phyloP scores from a whole-genome alignment of 176 grass and related monocot genomes.

The Cocos nucifera region DNA sequence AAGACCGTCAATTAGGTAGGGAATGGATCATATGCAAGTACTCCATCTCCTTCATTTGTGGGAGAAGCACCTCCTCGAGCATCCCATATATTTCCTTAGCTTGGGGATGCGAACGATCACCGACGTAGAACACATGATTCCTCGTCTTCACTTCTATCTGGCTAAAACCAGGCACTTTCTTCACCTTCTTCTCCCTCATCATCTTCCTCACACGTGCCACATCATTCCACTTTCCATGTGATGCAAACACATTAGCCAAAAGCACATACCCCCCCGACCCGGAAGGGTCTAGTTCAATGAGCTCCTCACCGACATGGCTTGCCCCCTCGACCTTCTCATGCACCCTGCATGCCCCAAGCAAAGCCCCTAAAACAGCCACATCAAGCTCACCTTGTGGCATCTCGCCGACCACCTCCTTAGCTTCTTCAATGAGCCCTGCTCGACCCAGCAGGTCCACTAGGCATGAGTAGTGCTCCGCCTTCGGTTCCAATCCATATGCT shows the following conservation, averaged over 20 bases:
- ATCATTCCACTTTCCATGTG: conserved; percentile 24
- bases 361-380: conserved; percentile 20
- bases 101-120: conserved; percentile 29
- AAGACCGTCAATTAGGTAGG: neutral
- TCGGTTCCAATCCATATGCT: conserved; percentile 1
- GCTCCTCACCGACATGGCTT: conserved; percentile 16
- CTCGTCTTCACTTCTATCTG: conserved; percentile 19
- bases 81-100: conserved; percentile 37
- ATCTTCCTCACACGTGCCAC: conserved; percentile 35
- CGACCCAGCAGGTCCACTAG: conserved; percentile 19
- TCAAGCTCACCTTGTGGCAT: conserved; percentile 5
- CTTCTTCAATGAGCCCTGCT: conserved; percentile 16
- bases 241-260: conserved; percentile 41
- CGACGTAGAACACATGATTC: conserved; percentile 36
- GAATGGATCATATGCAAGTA: neutral
- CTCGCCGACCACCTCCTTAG: neutral
- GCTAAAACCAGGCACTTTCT: conserved; percentile 29
- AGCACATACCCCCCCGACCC: conserved; percentile 26
- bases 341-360: conserved; percentile 10
- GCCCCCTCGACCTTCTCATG: conserved; percentile 8
- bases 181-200: conserved; percentile 35
- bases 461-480: conserved; percentile 14
- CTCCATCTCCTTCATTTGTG: conserved; percentile 30
- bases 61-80: conserved; percentile 29
- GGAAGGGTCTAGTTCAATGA: conserved; percentile 12